phyloP scores from a whole-genome alignment of 805 yeast species.

The Ogataea populi-albae region DNA sequence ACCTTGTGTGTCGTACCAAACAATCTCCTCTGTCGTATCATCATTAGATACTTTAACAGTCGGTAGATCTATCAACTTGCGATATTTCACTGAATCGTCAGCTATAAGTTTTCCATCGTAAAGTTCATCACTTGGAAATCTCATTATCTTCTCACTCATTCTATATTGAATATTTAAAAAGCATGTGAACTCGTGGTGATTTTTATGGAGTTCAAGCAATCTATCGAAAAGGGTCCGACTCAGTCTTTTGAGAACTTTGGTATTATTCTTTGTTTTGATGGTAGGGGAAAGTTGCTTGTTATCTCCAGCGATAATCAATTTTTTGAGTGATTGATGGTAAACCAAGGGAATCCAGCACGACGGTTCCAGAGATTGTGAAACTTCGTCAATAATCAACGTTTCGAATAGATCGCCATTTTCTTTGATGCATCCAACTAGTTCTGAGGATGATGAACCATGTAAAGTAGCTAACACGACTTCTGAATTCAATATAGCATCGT shows the following conservation, averaged over 20 bases:
- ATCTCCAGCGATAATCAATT: slow-evolving; percentile 86
- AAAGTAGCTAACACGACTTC: slow-evolving; percentile 78
- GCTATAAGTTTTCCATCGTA: slow-evolving; percentile 67
- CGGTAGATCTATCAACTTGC: slow-evolving; percentile 54
- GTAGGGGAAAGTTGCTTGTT: slow-evolving; percentile 92
- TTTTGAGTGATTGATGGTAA: slow-evolving; percentile 53
- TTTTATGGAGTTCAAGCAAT: slow-evolving; percentile 47
- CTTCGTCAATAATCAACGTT: slow-evolving; percentile 89
- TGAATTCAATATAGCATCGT: slow-evolving; percentile 55
- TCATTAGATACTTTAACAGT: slow-evolving; percentile 41
- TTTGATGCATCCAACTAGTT: slow-evolving; percentile 48
- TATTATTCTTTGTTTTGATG: slow-evolving; percentile 51
- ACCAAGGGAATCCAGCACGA: slow-evolving; percentile 95
- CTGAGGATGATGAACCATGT: slow-evolving; percentile 82
- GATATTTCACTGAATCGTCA: slow-evolving; percentile 51
- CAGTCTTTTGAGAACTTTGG: slow-evolving; percentile 42
- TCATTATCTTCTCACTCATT: slow-evolving; percentile 78
- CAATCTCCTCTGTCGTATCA: slow-evolving; percentile 51
- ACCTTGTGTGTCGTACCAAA: slow-evolving; percentile 95
- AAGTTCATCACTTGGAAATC: slow-evolving; percentile 65
- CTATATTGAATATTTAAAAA: slow-evolving; percentile 80
- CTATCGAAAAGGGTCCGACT: slow-evolving; percentile 80
- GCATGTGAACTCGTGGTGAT: slow-evolving; percentile 45
- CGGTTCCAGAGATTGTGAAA: slow-evolving; percentile 90
- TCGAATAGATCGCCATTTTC: slow-evolving; percentile 51